These are phyloP conservation scores for Kazachstania taianensis DNA, from an alignment of 805 yeast genomes.

Conservation along the genomic window DNA sequence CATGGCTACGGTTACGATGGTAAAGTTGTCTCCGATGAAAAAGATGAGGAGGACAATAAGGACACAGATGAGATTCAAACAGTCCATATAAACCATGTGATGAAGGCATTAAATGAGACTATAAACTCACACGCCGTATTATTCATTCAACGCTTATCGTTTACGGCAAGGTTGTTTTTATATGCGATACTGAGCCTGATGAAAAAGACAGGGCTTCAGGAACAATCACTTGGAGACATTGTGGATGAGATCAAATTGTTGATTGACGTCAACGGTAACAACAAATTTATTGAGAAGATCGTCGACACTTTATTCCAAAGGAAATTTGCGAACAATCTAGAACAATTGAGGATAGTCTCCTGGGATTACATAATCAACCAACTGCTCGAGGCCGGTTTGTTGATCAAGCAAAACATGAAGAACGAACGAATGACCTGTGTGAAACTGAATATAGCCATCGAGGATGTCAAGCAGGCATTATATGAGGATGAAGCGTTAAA, in stretches of 20 bases:
- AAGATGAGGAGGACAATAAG: conserved; percentile 7
- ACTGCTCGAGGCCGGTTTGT: conserved; percentile 67
- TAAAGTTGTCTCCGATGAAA: conserved; percentile 7
- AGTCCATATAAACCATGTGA: conserved; percentile 65
- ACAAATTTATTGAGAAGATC: conserved; percentile 24
- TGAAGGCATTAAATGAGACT: conserved; percentile 70
- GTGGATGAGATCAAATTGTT: conserved; percentile 63
- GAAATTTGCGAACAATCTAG: conserved; percentile 15
- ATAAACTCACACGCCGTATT: conserved; percentile 61
- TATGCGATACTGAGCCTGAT: conserved; percentile 54
- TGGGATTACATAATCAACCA: conserved; percentile 49
- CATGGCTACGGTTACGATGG: conserved; percentile 27
- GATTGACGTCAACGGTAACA: conserved; percentile 32
- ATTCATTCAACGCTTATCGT: conserved; percentile 50
- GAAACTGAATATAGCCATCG: conserved; percentile 59
- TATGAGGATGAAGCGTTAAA: conserved; percentile 42
- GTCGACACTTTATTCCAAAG: conserved; percentile 28
- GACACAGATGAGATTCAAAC: conserved; percentile 33
- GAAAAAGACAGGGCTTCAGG: conserved; percentile 61
- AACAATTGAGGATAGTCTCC: conserved; percentile 43
- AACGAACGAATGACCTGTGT: conserved; percentile 61
- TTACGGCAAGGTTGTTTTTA: conserved; percentile 63
- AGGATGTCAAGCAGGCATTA: conserved; percentile 53
- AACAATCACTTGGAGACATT: conserved; percentile 63
- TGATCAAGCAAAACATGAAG: conserved; percentile 54